A percentile compares a stretch with the other conserved stretches of the same genome.
phyloP scores from a whole-genome alignment of 164 flowering plant species.

The Berberis thunbergii region DNA sequence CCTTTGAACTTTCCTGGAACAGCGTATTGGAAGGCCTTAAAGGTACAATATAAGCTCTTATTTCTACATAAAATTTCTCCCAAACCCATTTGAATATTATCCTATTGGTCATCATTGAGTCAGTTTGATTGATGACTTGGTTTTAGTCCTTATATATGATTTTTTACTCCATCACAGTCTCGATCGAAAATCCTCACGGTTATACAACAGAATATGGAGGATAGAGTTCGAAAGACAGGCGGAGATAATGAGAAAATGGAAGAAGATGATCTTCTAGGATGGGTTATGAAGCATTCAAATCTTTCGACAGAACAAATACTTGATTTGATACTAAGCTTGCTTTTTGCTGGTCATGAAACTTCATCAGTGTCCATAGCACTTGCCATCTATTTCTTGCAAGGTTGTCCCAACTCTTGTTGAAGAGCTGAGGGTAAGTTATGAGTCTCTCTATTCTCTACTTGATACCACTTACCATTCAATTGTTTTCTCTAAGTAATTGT shows the following conservation, averaged over 20 bases:
- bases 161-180: slow-evolving; percentile 37
- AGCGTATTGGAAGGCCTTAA: slow-evolving; percentile 65
- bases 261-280: slow-evolving; percentile 81
- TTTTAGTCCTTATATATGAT: background rate
- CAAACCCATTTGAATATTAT: too few relatives aligned
- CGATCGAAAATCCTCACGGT: slow-evolving; percentile 60
- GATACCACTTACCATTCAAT: background rate
- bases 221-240: slow-evolving; percentile 28
- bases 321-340: slow-evolving; percentile 75
- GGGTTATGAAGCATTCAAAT: slow-evolving; percentile 76
- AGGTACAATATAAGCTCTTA: slow-evolving; percentile 27
- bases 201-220: slow-evolving; percentile 71
- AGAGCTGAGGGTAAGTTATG: slow-evolving; percentile 44
- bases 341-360: slow-evolving; percentile 96
- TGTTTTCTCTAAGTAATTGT: background rate
- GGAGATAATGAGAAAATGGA: slow-evolving; percentile 26
- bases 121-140: too few relatives aligned
- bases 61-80: background rate
- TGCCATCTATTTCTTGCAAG: slow-evolving; percentile 76
- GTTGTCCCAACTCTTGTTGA: slow-evolving; percentile 52
- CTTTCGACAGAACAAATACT: slow-evolving; percentile 87
- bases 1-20: slow-evolving; percentile 87
- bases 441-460: background rate
- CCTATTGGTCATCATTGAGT: too few relatives aligned
- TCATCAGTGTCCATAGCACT: slow-evolving; percentile 82